Percentiles rank a stretch among this genome's conserved stretches.
These are phyloP conservation scores for Entrophospora sp. DNA, from an alignment of 192 early-diverging fungal genomes.

Conservation along the genomic window DNA sequence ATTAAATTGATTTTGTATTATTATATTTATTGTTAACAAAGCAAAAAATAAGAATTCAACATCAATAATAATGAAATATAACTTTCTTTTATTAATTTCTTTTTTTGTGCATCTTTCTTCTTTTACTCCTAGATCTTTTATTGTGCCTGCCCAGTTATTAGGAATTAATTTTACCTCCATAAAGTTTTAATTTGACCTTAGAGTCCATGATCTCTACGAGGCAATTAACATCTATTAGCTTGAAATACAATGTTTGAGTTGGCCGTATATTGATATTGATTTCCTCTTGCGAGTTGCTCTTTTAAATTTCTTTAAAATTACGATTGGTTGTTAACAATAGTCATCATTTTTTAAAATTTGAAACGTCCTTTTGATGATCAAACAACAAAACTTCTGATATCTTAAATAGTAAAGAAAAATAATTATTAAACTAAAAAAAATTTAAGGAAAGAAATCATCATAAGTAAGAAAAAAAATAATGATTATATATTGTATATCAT, in stretches of 20 bases:
- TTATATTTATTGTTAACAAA: not conserved
- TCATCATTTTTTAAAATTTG: no score
- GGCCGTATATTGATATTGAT: conserved; percentile 76
- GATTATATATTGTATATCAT: no score
- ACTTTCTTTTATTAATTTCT: conserved; percentile 52
- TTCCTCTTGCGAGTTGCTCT: conserved; percentile 54
- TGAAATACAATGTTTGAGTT: conserved; percentile 96
- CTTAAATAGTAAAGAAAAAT: no score
- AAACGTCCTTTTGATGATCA: no score
- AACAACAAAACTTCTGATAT: no score
- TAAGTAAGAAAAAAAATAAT: no score
- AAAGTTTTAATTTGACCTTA: conserved; percentile 92
- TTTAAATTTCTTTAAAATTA: no score
- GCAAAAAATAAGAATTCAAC: no score
- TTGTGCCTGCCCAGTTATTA: conserved; percentile 75
- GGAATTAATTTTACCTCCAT: conserved; percentile 73
- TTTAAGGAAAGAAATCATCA: no score
- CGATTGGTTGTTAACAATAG: no score
- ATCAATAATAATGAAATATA: no score
- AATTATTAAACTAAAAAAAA: no score
- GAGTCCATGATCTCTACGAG: conserved; percentile 83
- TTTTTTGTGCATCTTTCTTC: conserved; percentile 54
- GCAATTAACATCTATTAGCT: conserved; percentile 70
- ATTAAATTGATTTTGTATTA: not conserved
- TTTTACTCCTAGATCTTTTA: conserved; percentile 54